Percentiles rank a stretch among this genome's conserved stretches.
phyloP scores from a whole-genome alignment of 2,329 filamentous ascomycete genomes.

The Thelonectria rubi region DNA sequence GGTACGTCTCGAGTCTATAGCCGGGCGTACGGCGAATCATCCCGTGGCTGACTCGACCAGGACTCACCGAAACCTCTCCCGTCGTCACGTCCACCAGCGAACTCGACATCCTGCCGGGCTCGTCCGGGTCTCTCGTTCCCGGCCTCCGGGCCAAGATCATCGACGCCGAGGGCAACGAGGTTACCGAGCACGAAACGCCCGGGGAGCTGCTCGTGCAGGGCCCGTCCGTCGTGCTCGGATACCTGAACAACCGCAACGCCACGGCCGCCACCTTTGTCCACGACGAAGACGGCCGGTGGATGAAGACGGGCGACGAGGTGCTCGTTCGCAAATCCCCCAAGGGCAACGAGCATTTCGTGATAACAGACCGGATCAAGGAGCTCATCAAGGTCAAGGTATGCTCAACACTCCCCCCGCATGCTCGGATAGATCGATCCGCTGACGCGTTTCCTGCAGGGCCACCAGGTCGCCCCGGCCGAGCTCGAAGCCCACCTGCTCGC shows the following conservation, averaged over 20 bases:
- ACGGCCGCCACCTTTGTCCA: conserved; percentile 79
- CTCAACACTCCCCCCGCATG: not conserved
- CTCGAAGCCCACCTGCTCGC: conserved; percentile 78
- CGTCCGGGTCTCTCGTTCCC: conserved; percentile 73
- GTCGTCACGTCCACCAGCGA: conserved; percentile 67
- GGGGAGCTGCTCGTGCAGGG: conserved; percentile 84
- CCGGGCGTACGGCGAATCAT: fast-evolving
- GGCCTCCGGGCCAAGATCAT: conserved; percentile 71
- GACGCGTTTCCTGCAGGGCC: conserved; percentile 57
- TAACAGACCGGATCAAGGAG: conserved; percentile 79
- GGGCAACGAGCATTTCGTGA: conserved; percentile 82
- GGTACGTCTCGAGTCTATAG: conserved; percentile 54
- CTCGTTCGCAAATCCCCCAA: conserved; percentile 69
- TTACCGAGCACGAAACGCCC: conserved; percentile 74
- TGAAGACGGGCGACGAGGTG: conserved; percentile 87
- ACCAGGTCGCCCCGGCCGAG: conserved; percentile 82
- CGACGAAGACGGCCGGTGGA: conserved; percentile 75
- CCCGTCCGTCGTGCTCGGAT: conserved; percentile 81
- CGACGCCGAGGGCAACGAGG: conserved; percentile 71
- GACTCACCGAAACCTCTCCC: conserved; percentile 78
- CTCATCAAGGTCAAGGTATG: conserved; percentile 80
- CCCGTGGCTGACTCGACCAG: conserved; percentile 45
- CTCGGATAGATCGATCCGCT: not conserved
- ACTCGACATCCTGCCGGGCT: conserved; percentile 72
- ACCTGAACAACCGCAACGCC: conserved; percentile 86